Percentiles rank a stretch among this genome's conserved stretches.
Conservation (phyloP, 805 yeast genomes). For the Lipomyces yamadae region DNA sequence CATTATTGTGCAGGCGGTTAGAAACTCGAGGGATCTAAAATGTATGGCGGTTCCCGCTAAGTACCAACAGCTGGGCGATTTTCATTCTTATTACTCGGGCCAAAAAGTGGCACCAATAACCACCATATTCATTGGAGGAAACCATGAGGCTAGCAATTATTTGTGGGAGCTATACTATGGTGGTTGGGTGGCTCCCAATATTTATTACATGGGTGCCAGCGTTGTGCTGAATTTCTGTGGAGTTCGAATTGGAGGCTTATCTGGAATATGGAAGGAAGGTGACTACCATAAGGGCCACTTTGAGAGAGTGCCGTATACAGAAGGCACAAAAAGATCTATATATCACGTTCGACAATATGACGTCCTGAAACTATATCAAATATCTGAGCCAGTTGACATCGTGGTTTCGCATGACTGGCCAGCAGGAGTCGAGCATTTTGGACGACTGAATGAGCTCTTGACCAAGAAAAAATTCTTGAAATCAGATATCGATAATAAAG, state of each 20-base stretch:
- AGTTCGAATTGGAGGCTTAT: slow-evolving; percentile 73
- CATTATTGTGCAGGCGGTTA: slow-evolving; percentile 55
- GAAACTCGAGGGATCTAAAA: slow-evolving; percentile 65
- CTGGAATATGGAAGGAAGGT: slow-evolving; percentile 75
- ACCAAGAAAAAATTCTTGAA: slow-evolving; percentile 67
- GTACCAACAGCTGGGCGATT: slow-evolving; percentile 77
- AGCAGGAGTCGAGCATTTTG: slow-evolving; percentile 68
- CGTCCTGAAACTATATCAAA: slow-evolving; percentile 58
- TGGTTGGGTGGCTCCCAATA: slow-evolving; percentile 91
- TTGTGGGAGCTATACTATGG: slow-evolving; percentile 75
- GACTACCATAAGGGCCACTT: slow-evolving; percentile 53
- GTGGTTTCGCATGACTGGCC: slow-evolving; percentile 96
- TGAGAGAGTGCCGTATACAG: slow-evolving; percentile 57
- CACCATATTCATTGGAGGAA: slow-evolving; percentile 90
- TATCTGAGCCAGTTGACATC: slow-evolving; percentile 54
- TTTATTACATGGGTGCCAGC: slow-evolving; percentile 80
- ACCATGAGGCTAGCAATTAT: slow-evolving; percentile 88
- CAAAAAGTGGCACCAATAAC: slow-evolving; percentile 66
- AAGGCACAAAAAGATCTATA: slow-evolving; percentile 57
- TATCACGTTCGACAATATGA: slow-evolving; percentile 75
- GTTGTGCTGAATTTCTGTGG: slow-evolving; percentile 79
- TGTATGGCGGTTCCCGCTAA: slow-evolving; percentile 81
- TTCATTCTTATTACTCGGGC: slow-evolving; percentile 71
- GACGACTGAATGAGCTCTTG: slow-evolving; percentile 59
- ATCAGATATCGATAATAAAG: slow-evolving; percentile 61